phyloP scores from a whole-genome alignment of 306 rosid species.

The Sophora flavescens region DNA sequence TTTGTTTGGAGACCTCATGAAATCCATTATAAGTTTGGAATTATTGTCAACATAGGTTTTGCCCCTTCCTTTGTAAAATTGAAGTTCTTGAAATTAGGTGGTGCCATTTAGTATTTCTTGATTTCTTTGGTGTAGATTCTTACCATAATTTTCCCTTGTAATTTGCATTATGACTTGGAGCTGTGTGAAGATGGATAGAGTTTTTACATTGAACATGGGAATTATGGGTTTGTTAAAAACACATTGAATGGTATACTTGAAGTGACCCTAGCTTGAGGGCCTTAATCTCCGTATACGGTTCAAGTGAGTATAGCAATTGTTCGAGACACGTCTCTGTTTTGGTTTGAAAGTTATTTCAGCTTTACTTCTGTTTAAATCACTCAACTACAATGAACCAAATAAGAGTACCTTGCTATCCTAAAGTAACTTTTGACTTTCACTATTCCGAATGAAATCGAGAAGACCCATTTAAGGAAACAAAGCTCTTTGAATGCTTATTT shows the following conservation, averaged over 20 bases:
- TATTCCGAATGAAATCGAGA: no score
- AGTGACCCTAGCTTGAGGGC: constrained; percentile 20
- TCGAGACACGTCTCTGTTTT: not conserved
- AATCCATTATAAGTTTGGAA: constrained; percentile 45
- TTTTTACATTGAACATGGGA: constrained; percentile 40
- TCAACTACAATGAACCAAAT: no score
- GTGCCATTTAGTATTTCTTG: constrained; percentile 48
- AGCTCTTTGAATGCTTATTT: no score
- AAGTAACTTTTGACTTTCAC: no score
- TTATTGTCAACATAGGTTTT: constrained; percentile 48
- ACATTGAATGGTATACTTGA: constrained; percentile 24
- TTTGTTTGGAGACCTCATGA: constrained; percentile 43
- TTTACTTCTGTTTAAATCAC: not conserved
- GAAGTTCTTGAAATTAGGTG: constrained; percentile 53
- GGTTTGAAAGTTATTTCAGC: not conserved
- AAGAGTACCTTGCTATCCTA: no score
- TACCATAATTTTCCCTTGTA: constrained; percentile 53
- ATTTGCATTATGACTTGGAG: constrained; percentile 52
- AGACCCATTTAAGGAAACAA: no score
- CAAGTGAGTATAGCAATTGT: not conserved
- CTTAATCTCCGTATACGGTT: constrained; percentile 19
- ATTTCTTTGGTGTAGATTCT: constrained; percentile 65
- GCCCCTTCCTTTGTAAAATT: constrained; percentile 54
- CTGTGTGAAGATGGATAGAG: constrained; percentile 44
- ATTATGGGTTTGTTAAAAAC: constrained; percentile 36